A percentile compares a stretch with the other conserved stretches of the same genome.
These are phyloP conservation scores for Lasiodiplodia theobromae DNA, from an alignment of 2,329 filamentous ascomycete species.

Conservation along the genomic window DNA sequence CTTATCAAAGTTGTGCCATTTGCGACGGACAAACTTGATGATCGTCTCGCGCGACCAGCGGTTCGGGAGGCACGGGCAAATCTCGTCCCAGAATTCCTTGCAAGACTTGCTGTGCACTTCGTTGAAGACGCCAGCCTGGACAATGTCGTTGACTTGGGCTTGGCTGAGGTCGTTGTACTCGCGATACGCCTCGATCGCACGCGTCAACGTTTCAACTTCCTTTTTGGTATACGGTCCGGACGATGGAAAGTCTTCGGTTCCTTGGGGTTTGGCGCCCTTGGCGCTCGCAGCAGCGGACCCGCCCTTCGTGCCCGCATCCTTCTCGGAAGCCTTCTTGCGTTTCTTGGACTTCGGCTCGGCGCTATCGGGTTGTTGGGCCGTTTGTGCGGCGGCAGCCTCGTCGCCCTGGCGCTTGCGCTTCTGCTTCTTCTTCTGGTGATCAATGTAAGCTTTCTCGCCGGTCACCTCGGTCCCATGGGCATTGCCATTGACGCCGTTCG, in stretches of 20 bases:
- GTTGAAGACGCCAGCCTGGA: conserved; percentile 32
- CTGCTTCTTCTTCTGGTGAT: conserved; percentile 27
- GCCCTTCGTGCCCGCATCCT: background rate
- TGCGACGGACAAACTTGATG: conserved; percentile 61
- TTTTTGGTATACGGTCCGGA: conserved; percentile 33
- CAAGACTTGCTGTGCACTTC: conserved; percentile 28
- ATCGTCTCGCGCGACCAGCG: conserved; percentile 43
- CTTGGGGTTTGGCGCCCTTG: conserved; percentile 2
- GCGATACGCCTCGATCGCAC: conserved; percentile 35
- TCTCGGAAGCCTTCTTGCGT: conserved; percentile 18
- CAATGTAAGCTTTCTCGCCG: conserved; percentile 17
- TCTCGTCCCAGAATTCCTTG: conserved; percentile 42
- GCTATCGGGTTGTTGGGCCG: background rate
- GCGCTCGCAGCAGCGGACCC: background rate
- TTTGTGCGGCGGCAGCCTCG: background rate
- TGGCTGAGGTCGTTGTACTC: conserved; percentile 33
- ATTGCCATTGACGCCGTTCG: background rate
- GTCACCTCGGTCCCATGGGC: conserved; percentile 2
- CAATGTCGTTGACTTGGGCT: conserved; percentile 35
- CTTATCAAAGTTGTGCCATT: conserved; percentile 70
- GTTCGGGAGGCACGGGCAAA: conserved; percentile 41
- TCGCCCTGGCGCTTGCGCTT: conserved; percentile 24
- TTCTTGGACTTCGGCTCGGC: conserved; percentile 17
- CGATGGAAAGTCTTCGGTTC: conserved; percentile 20
- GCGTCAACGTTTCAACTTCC: conserved; percentile 33